phyloP scores from a whole-genome alignment of 768 basidiomycete genomes.

The Sistotremastrum niveocremeum region DNA sequence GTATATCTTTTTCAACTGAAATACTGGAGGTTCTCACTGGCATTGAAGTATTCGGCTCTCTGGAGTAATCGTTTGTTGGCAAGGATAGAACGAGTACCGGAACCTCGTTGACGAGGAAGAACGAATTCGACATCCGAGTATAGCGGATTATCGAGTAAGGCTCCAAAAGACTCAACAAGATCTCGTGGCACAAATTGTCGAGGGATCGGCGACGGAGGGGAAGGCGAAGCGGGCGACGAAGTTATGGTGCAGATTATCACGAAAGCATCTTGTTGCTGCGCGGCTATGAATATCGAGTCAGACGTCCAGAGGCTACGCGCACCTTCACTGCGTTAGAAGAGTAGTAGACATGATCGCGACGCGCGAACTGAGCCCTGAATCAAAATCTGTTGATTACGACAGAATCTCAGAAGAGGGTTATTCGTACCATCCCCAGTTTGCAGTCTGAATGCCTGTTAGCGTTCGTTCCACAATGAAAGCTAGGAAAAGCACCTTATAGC shows the following conservation, averaged over 20 bases:
- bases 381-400: not conserved
- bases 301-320: no score
- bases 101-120: constrained; percentile 31
- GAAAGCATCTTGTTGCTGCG: constrained; percentile 46
- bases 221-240: constrained; percentile 43
- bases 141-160: constrained; percentile 62
- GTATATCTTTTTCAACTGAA: not conserved
- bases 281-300: no score
- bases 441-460: constrained; percentile 32
- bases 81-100: constrained; percentile 35
- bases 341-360: constrained; percentile 57
- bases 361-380: constrained; percentile 64
- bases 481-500: constrained; percentile 37
- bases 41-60: constrained; percentile 66
- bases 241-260: constrained; percentile 69
- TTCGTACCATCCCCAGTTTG: constrained; percentile 76
- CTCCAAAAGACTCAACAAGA: constrained; percentile 58
- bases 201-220: constrained; percentile 28
- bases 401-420: not conserved
- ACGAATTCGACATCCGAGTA: constrained; percentile 82
- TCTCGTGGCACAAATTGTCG: constrained; percentile 49
- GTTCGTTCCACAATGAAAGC: not conserved
- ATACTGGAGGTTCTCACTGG: constrained; percentile 30
- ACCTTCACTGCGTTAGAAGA: constrained; percentile 30
- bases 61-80: constrained; percentile 55